Evolutionary conservation across 2,329 filamentous ascomycete species (phyloP).

Genomic region (Capronia coronata): DNA sequence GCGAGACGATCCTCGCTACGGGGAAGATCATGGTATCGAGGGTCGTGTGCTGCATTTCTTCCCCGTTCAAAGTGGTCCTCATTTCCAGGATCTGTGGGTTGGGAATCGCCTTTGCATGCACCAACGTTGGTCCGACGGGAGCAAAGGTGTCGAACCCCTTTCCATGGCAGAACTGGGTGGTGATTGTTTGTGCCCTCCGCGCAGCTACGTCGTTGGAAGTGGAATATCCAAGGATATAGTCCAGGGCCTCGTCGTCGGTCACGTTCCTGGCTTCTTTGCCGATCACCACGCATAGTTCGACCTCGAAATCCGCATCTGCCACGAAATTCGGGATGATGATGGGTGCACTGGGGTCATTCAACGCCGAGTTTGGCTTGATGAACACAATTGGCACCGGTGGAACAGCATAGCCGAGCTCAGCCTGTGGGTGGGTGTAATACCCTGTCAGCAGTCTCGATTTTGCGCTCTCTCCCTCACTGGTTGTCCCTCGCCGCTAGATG

Average conservation of each 20-base stretch:
- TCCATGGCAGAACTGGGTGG: conserved; percentile 59
- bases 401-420: conserved; percentile 30
- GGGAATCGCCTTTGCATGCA: conserved; percentile 43
- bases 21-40: conserved; percentile 3
- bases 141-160: conserved; percentile 76
- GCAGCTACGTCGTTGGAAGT: conserved; percentile 11
- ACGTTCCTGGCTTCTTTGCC: conserved; percentile 51
- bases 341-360: conserved; percentile 49
- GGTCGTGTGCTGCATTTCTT: not conserved
- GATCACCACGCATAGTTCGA: conserved; percentile 54
- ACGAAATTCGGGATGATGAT: conserved; percentile 38
- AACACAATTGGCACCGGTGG: conserved; percentile 53
- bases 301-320: conserved; percentile 47
- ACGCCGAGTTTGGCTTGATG: conserved; percentile 51
- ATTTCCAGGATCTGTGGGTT: not conserved
- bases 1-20: conserved; percentile 1
- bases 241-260: conserved; percentile 44
- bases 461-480: not conserved
- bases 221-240: conserved; percentile 17
- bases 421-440: not conserved
- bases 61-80: conserved; percentile 6
- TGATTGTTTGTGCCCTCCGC: not conserved
- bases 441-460: too few relatives aligned
- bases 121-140: conserved; percentile 65
- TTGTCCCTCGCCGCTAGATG: not conserved